Conservation (phyloP, 306 rosid genomes). For the Amphicarpaea edgeworthii region DNA sequence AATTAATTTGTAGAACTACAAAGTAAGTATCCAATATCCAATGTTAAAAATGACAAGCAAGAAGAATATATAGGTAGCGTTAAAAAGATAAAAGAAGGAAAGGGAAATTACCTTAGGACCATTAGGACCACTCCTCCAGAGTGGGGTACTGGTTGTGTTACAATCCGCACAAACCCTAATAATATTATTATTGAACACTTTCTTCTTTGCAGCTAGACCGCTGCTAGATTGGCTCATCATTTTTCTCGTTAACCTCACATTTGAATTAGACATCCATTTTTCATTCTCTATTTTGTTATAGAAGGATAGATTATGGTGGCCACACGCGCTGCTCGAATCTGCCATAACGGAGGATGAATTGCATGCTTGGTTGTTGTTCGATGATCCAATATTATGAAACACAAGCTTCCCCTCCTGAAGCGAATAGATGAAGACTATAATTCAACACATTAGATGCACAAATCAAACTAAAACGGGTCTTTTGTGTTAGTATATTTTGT, state of each 20-base stretch:
- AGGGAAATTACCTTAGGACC: constrained; percentile 80
- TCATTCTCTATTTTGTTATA: constrained; percentile 19
- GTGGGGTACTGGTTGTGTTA: constrained; percentile 79
- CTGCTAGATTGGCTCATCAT: constrained; percentile 51
- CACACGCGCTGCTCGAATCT: constrained; percentile 23
- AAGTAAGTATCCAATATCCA: neutral
- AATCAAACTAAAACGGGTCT: too few species aligned
- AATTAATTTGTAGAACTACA: neutral
- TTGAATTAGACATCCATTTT: constrained; percentile 76
- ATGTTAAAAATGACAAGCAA: neutral
- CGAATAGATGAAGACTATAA: neutral
- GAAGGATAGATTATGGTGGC: neutral
- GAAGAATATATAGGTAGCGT: neutral
- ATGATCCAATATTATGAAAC: constrained; percentile 50
- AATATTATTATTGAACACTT: neutral
- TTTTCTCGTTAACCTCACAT: constrained; percentile 69
- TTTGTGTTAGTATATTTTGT: too few species aligned
- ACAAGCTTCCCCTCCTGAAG: constrained; percentile 34
- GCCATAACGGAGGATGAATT: constrained; percentile 40
- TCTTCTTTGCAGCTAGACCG: constrained; percentile 4
- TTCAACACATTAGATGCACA: too few species aligned
- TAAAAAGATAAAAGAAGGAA: neutral
- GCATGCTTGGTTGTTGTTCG: constrained; percentile 7
- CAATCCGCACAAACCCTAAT: constrained; percentile 89
- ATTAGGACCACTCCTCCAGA: constrained; percentile 94